Percentiles rank a stretch among this genome's conserved stretches.
Conservation (phyloP, 208 protist genomes). For the Leishmania major region DNA sequence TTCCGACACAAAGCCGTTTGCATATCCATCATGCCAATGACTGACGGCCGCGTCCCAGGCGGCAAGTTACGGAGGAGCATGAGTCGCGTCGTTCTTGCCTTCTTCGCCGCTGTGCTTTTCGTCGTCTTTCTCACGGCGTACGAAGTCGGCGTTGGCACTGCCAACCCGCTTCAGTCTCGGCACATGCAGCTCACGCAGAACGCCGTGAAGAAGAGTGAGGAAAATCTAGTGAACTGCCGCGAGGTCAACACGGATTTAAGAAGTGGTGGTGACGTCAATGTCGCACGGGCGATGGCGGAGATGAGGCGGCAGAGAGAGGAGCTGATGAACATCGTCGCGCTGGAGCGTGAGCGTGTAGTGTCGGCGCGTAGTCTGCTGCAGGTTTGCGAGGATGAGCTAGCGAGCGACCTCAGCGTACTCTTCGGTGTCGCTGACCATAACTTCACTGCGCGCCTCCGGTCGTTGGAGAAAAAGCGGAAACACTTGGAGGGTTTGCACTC, state of each 20-base stretch:
- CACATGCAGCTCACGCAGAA: not conserved
- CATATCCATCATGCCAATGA: not conserved
- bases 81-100: not conserved
- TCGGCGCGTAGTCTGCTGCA: constrained; percentile 12
- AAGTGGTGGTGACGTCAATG: constrained; percentile 5
- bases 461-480: not conserved
- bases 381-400: constrained; percentile 16
- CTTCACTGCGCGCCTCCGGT: not conserved
- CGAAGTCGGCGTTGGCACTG: constrained; percentile 11
- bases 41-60: not conserved
- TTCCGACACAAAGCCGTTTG: too few species aligned
- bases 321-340: not conserved
- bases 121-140: constrained; percentile 24
- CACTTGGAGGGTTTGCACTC: constrained; percentile 2
- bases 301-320: constrained; percentile 6
- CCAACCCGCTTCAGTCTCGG: constrained; percentile 11
- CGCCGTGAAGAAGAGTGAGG: constrained; percentile 1
- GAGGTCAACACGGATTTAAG: not conserved
- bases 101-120: constrained; percentile 11
- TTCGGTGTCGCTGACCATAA: constrained; percentile 7
- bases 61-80: constrained; percentile 16
- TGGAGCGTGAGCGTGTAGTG: constrained; percentile 11
- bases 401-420: not conserved
- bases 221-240: constrained; percentile 1
- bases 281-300: constrained; percentile 12